Base-by-base conservation (phyloP, 768 basidiomycete genomes). In the Roridomyces roridus region DNA sequence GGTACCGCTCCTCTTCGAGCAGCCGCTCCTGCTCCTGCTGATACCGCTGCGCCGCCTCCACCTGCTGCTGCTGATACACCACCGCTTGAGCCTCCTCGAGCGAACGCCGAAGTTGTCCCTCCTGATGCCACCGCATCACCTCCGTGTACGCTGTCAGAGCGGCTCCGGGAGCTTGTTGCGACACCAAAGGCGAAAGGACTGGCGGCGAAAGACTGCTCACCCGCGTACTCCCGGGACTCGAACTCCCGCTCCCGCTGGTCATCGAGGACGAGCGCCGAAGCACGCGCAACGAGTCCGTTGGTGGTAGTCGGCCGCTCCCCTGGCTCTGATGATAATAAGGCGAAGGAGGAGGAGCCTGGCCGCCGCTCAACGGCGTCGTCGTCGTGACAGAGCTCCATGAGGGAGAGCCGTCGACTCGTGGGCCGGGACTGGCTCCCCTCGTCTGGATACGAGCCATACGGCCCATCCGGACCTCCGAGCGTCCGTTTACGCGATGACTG, bases 341-440 rank as follows among this genome's bases (percentile, higher is more conserved):
- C 70, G 76, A 80, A 74, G 63, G 77, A 75, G 58, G 79, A 74
- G 57, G 79, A 80, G 65, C 68, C 69, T 47, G 78, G 79, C 26
- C 77, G 72, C 68, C 40, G 36, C 39, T 24, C 40, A 24, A 10
- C 11, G 54, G 25, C 70, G 78, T 40, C 28, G 40, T 45, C 70
- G 78, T 89, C 88, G 82, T 92, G 91, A 83, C 90, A 91, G 81
- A 92, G 87, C 65, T 92, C 91, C 89, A 92, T 83, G 82, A 92
- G 87, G 72, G 87, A 81, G 82, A 92, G 85, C 58, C 91, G 77
- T 65, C 91, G 82, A 76, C 87, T 89, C 68, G 88, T 85, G 60
- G 91, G 91, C 66, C 91, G 80, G 66, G 88, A 90, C 63, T 90
- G 89, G 62, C 80, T 69, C 21, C 85, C 90, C 74, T 42, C 65